Conservation (phyloP, 2,329 filamentous ascomycete species). For the Chaetoscypha palmicola region DNA sequence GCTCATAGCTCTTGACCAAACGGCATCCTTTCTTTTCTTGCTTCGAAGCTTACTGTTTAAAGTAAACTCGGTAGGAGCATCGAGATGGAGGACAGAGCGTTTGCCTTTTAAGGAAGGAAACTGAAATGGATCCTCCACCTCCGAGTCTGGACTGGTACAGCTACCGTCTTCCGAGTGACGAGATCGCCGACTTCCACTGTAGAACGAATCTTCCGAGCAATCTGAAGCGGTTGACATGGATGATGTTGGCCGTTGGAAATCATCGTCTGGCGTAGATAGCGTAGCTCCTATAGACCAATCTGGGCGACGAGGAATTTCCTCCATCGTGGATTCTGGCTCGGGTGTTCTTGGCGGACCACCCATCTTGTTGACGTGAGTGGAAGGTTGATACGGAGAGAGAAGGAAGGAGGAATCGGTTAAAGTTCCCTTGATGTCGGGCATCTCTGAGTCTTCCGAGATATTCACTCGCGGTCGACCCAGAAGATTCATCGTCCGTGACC, state of each 20-base stretch:
- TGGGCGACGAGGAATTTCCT: slow-evolving; percentile 17
- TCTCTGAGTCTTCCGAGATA: slow-evolving; percentile 21
- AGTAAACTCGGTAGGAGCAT: slow-evolving; percentile 4
- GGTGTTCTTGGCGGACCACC: slow-evolving; percentile 53
- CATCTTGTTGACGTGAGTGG: slow-evolving; percentile 10
- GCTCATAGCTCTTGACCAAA: slow-evolving; percentile 60
- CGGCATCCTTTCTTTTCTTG: slow-evolving; percentile 36
- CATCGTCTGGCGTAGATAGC: slow-evolving; percentile 16
- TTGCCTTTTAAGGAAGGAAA: slow-evolving; percentile 19
- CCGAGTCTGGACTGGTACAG: slow-evolving; percentile 45
- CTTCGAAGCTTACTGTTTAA: slow-evolving; percentile 25
- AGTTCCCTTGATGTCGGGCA: slow-evolving; percentile 19
- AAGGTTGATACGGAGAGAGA: slow-evolving; percentile 20
- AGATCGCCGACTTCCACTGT: slow-evolving; percentile 51
- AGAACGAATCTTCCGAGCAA: slow-evolving; percentile 51
- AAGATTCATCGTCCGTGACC: background rate
- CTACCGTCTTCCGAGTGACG: slow-evolving; percentile 49
- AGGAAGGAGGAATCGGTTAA: slow-evolving; percentile 15
- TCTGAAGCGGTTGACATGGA: slow-evolving; percentile 35
- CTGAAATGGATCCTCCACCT: slow-evolving; percentile 32
- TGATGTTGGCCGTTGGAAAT: slow-evolving; percentile 24
- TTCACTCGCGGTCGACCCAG: slow-evolving; percentile 23
- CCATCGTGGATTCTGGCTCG: slow-evolving; percentile 31
- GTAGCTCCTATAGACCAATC: slow-evolving; percentile 26
- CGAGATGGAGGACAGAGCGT: background rate